Base-by-base conservation (phyloP, 2,329 filamentous ascomycete genomes). In the Cladosporium austrohemisphaericum region DNA sequence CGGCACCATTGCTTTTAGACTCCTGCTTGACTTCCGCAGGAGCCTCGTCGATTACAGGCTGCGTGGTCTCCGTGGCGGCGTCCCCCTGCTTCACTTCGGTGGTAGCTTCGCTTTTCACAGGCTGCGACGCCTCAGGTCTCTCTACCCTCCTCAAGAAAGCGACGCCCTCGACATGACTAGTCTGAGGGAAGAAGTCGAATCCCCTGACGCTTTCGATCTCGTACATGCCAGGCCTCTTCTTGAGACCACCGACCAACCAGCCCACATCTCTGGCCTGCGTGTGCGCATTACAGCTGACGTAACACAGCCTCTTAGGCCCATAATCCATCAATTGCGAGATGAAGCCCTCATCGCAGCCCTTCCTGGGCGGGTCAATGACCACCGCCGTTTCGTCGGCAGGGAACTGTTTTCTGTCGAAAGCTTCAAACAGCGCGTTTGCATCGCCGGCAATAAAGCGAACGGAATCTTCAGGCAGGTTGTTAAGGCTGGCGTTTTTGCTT, bases 271-370 rank as follows among this genome's bases (percentile, higher is more conserved):
- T 76, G 11, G 93, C 93, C 76, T 97, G 93, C 7, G 92, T 97
- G 66, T 98, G 93, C 56, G 98, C 93, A 63, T 98, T 98, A 62
- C 93, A 98, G 65, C 88, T 95, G 32, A 98, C 92, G 66, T 98
- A 98, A 4, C 95, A 82, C 9, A 98, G 81, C 52, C 93, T 77
- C 55, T 77, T 77, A 0, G 93, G 92, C 1, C 79, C 86, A 61
- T 88, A 96, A 5, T 73, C 69, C 47, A 96, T 72, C 61, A 98
- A 70, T 72, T 98, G 93, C 13, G 74, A 69, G 33, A 98, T 71
- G 67, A 98, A 98, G 55, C 80, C 80, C 40, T 83, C 81, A 60
- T 95, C 92, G 65, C 93, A 97, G 8, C 93, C 93, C 68, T 97
- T 98, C 35, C 93, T 80, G 5, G 93, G 91, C n/a, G 93, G 93